Conservation (phyloP, 768 basidiomycete genomes). For the Boletus subcaerulescens region DNA sequence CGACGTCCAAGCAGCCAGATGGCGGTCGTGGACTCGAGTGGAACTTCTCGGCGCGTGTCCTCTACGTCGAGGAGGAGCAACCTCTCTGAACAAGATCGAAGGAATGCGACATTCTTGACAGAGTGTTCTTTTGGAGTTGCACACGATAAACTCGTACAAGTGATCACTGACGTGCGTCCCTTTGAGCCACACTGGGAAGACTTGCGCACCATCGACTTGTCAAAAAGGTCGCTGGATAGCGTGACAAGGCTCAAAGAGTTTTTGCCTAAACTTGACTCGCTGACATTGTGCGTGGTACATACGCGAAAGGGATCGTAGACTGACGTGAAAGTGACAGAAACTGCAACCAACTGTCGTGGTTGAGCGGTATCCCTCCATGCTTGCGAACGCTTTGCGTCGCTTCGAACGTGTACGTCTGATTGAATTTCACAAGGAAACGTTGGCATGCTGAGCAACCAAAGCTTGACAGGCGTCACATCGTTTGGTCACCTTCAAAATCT, state of each 20-base stretch:
- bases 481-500: slow-evolving; percentile 84
- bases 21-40: slow-evolving; percentile 18
- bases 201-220: slow-evolving; percentile 69
- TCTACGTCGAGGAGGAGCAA: slow-evolving; percentile 44
- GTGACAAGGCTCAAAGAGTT: slow-evolving; percentile 83
- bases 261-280: slow-evolving; percentile 70
- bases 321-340: slow-evolving; percentile 47
- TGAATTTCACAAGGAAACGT: slow-evolving; percentile 6
- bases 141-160: slow-evolving; percentile 86
- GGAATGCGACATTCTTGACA: slow-evolving; percentile 76
- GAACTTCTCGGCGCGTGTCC: slow-evolving; percentile 39
- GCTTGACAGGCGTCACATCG: slow-evolving; percentile 83
- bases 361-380: slow-evolving; percentile 71
- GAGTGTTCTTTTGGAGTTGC: slow-evolving; percentile 96
- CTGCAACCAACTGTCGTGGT: slow-evolving; percentile 70
- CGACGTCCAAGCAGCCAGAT: slow-evolving; percentile 39
- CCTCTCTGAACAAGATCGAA: slow-evolving; percentile 31
- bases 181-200: slow-evolving; percentile 95
- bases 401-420: slow-evolving; percentile 56
- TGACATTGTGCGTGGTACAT: slow-evolving; percentile 64
- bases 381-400: slow-evolving; percentile 78
- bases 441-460: slow-evolving; percentile 32
- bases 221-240: slow-evolving; percentile 56
- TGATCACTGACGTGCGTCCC: slow-evolving; percentile 92
- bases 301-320: slow-evolving; percentile 1